Evolutionary conservation across 2,329 filamentous ascomycete species (phyloP), one percentile per base, ranked within the genome.

Genomic region (Fusarium illudens): DNA sequence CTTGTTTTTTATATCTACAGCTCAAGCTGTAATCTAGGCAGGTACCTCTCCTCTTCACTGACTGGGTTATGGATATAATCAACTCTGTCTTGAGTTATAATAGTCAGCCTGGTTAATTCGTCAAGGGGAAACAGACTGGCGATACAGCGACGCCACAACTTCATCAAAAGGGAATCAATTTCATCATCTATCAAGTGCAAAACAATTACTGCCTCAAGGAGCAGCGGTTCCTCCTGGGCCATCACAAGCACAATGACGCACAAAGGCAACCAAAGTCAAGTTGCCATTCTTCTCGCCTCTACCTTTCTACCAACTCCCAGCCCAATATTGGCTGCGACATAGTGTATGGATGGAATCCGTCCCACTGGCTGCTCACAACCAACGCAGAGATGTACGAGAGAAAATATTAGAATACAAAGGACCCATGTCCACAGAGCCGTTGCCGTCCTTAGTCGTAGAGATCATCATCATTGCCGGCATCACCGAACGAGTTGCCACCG

Each of bases 391-490:
- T 78, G 74, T 77, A 75, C 71, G 73, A 67, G 73, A 73, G 73
- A 71, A 77, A 80, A 79, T 79, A 79, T 78, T 84, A 84, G 76
- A 85, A 79, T 85, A 84, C 82, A 85, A 64, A 70, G 72, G 74
- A 71, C 69, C 62, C 68, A 44, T 74, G 65, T 66, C 71, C 64
- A 55, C 60, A 55, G 63, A 67, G 52, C 59, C 56, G 53, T 69
- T 61, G 57, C 58, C 60, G 46, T 58, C 62, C 62, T 87, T 94
- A 97, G 83, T 97, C 93, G 81, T 98, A 98, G 79, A 98, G 92
- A 83, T 94, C 95, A 81, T 97, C 95, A 78, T 98, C 95, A 79
- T 97, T 94, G 75, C 93, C 95, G 72, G 89, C 92, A 75, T 94
- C 91, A 70, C 94, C 94, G 74, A 96, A 94, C 51, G 88, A 80